These are phyloP conservation scores for Hymenoscyphus linearis DNA, from an alignment of 2,329 filamentous ascomycete species.

Conservation along the genomic window DNA sequence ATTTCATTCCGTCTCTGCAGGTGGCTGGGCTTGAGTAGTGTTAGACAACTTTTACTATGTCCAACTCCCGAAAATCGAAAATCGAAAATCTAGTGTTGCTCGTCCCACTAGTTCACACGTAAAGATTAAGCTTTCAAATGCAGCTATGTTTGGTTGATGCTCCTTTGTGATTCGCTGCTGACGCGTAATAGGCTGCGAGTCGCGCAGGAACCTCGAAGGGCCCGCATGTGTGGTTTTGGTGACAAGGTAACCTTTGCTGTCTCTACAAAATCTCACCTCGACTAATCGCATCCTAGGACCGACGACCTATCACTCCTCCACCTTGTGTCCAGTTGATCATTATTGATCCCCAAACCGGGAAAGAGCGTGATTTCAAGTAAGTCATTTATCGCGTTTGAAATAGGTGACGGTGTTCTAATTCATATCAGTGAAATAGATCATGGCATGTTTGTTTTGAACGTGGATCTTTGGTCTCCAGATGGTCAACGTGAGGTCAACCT, in stretches of 20 bases:
- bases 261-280: background rate
- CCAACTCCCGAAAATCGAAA: background rate
- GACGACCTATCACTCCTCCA: slow-evolving; percentile 90
- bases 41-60: background rate
- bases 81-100: background rate
- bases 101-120: background rate
- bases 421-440: slow-evolving; percentile 58
- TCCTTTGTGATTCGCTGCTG: slow-evolving; percentile 7
- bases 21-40: background rate
- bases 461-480: slow-evolving; percentile 62
- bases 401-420: slow-evolving; percentile 10
- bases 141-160: background rate
- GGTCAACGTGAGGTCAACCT: slow-evolving; percentile 61
- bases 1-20: background rate
- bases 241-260: slow-evolving; percentile 66
- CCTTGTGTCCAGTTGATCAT: slow-evolving; percentile 85
- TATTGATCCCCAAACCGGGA: slow-evolving; percentile 65
- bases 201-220: slow-evolving; percentile 84
- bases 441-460: slow-evolving; percentile 62
- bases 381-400: slow-evolving; percentile 29
- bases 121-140: background rate
- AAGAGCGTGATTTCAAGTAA: slow-evolving; percentile 80
- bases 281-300: slow-evolving; percentile 55
- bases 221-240: slow-evolving; percentile 97
- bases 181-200: slow-evolving; percentile 62